Evolutionary conservation across 2,329 filamentous ascomycete genomes (phyloP), one percentile per base, ranked within the genome.

Genomic region (Hypoxylon sp.): DNA sequence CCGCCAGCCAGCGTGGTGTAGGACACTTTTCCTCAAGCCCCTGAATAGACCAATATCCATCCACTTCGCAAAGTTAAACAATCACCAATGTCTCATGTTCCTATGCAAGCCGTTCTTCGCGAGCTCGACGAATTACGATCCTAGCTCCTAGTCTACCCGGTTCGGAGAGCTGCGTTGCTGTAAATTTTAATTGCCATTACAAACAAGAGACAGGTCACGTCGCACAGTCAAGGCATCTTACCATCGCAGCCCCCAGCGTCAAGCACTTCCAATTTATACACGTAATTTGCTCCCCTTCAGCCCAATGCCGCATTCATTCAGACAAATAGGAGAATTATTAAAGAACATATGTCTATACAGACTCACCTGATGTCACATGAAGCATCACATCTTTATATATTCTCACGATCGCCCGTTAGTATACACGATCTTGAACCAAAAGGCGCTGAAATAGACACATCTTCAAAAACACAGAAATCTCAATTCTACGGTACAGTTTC

Each of bases 131-230:
- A n/a, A n/a, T n/a, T n/a, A n/a, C n/a, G n/a, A n/a, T n/a, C n/a
- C n/a, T 30, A 16, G 16, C 32, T 35, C 31, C 26, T 35, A 36
- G 30, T 15, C 23, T 45, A 25, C 16, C 43, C 13, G 20, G 23
- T 26, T 26, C 21, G 44, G 42, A 46, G 38, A 21, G 29, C 32
- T 44, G 30, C 23, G 17, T 46, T 13, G 30, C 35, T 47, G 19
- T 32, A 25, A 52, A 41, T n/a, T n/a, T 50, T 23, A 8, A 31
- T 40, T 48, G 25, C 41, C 30, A 20, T 37, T 35, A 26, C 7
- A 29, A 58, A 51, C 11, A 54, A 54, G 27, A 23, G 43, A 58
- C 43, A 37, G 19, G 35, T 58, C 51, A 58, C 32, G 44, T 58
- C 17, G 27, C 27, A 58, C 55, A 50, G 32, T 30, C 23, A 37